phyloP scores from a whole-genome alignment of 1,139 yeast genomes.

The Candida pseudoviswanathii region DNA sequence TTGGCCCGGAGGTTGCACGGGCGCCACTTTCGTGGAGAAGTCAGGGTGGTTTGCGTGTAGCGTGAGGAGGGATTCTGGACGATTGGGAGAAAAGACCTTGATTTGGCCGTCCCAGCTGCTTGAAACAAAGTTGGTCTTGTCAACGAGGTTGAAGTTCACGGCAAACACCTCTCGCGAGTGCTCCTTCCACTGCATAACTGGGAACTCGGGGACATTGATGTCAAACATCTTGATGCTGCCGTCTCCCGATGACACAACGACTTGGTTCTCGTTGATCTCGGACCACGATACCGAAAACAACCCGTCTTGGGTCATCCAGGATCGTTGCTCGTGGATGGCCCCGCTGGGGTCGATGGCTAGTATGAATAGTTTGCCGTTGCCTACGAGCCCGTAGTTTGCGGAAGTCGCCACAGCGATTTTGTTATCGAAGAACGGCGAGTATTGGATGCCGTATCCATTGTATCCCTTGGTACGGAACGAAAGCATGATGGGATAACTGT shows the following conservation, averaged over 20 bases:
- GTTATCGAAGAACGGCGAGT: conserved; percentile 90
- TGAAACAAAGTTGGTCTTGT: conserved; percentile 69
- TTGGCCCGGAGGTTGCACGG: conserved; percentile 20
- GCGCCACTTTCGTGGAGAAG: conserved; percentile 27
- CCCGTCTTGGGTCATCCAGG: conserved; percentile 93
- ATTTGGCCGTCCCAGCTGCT: conserved; percentile 93
- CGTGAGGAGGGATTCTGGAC: conserved; percentile 63
- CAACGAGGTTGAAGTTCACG: conserved; percentile 84
- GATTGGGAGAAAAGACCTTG: conserved; percentile 68
- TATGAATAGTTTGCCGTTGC: conserved; percentile 81
- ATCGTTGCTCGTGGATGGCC: conserved; percentile 50
- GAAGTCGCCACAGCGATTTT: conserved; percentile 88
- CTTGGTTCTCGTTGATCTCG: conserved; percentile 85
- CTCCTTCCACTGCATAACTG: conserved; percentile 76
- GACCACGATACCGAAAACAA: conserved; percentile 89
- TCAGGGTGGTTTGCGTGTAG: conserved; percentile 43
- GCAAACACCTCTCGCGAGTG: conserved; percentile 87
- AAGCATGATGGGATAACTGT: conserved; percentile 50
- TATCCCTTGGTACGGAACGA: conserved; percentile 76
- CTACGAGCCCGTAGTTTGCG: conserved; percentile 91
- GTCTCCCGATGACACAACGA: conserved; percentile 84
- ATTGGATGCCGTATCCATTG: conserved; percentile 85
- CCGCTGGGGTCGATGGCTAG: conserved; percentile 73
- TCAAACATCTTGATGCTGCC: conserved; percentile 87
- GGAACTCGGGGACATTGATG: conserved; percentile 63